phyloP scores from a whole-genome alignment of 345 rosid species.

The Populus pruinosa region DNA sequence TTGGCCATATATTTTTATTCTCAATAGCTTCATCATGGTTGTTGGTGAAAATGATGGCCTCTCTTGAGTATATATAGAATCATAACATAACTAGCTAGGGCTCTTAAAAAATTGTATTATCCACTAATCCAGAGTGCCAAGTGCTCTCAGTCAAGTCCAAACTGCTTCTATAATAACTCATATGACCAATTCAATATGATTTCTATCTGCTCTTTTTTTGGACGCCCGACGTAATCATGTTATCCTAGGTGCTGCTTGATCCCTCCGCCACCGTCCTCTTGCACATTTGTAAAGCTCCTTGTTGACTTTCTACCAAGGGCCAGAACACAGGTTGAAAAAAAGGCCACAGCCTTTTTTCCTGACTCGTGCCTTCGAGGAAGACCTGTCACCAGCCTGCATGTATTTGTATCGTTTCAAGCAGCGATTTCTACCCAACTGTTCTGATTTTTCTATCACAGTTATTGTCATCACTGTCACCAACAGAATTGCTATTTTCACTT shows the following conservation, averaged over 20 bases:
- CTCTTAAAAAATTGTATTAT: neutral
- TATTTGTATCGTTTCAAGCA: neutral
- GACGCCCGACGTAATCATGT: neutral
- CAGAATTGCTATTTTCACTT: neutral
- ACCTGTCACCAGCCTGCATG: neutral
- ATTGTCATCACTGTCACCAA: neutral
- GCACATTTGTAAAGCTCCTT: neutral
- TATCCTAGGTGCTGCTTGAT: neutral
- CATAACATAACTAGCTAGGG: neutral
- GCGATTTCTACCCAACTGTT: neutral
- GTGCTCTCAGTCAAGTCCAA: neutral
- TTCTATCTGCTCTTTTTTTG: neutral
- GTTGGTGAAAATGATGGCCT: slow-evolving; percentile 20
- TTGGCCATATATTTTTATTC: neutral
- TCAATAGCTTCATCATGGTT: slow-evolving; percentile 19
- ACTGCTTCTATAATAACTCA: neutral
- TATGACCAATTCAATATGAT: neutral
- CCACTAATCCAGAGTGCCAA: neutral
- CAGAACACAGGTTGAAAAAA: neutral
- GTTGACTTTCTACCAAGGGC: neutral
- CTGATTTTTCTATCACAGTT: neutral
- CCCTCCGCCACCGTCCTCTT: neutral
- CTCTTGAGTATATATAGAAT: slow-evolving; percentile 4
- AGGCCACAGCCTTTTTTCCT: neutral
- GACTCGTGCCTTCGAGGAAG: neutral